Percentiles rank a stretch among this genome's conserved stretches.
phyloP scores from a whole-genome alignment of 73 alveolate species.

The Paramecium pentaurelia region DNA sequence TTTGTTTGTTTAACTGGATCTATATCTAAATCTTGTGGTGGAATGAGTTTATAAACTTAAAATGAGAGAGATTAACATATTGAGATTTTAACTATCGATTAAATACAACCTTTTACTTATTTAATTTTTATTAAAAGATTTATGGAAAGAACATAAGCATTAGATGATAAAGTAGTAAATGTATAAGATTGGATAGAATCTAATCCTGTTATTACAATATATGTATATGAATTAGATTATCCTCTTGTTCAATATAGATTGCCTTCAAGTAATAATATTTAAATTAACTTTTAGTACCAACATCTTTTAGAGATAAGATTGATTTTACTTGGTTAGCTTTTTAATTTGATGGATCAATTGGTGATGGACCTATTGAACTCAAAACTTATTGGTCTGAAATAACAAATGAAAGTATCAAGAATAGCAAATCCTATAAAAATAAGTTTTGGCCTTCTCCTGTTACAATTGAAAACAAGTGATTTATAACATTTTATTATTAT shows the following conservation, averaged over 20 bases:
- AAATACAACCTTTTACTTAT: neutral
- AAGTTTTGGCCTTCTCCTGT: slow-evolving; percentile 28
- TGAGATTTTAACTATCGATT: neutral
- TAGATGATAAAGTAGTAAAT: neutral
- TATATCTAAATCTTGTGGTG: neutral
- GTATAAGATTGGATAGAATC: slow-evolving; percentile 2
- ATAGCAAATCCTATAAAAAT: neutral
- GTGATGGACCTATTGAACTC: neutral
- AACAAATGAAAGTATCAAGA: neutral
- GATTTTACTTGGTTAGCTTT: neutral
- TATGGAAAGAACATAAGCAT: neutral
- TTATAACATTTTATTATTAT: neutral
- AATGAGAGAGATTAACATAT: neutral
- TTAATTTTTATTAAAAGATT: neutral
- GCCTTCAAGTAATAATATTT: neutral
- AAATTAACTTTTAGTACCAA: neutral
- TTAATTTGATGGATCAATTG: neutral
- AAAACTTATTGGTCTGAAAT: slow-evolving; percentile 16
- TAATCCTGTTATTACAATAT: neutral
- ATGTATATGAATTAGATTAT: neutral
- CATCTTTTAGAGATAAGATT: neutral
- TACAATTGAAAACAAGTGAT: neutral
- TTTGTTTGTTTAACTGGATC: neutral
- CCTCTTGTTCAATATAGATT: neutral
- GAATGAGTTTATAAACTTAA: neutral